Evolutionary conservation across 257 asterid species (phyloP), one percentile per base, ranked within the genome.

Genomic region (Dorcoceras hygrometricum): DNA sequence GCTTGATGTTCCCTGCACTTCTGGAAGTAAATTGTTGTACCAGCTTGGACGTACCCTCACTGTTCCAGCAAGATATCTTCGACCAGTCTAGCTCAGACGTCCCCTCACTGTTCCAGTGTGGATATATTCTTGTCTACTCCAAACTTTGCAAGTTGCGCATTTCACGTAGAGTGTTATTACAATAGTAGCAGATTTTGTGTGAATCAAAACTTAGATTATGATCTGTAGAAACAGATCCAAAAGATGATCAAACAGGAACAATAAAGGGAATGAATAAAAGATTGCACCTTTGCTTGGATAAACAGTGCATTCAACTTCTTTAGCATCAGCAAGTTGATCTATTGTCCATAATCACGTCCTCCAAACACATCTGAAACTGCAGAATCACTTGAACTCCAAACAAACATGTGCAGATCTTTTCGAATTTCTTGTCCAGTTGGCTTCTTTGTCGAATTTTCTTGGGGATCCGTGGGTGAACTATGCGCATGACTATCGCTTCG

Each of bases 331-430:
- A 75, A 79, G 74, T 31, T 84, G 96, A 56, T 86, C 95, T 46
- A 77, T 27, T 20, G 84, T 4, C 87, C 84, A 69, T 80, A 74
- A 57, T 87, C 89, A 71, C 77, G 88, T 26, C 95, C 92, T 4
- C 96, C 95, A 65, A 86, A 90, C 16, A 90, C 97, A 67, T 91
- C 97, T 1, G 97, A 91, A 58, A 88, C 96, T 0, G 97, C 96
- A 39, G 97, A 91, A 63, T 87, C 86, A 56, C 97, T 91, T 12
- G 96, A 88, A 73, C 97, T 88, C 97, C 97, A 91, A 24, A 91
- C 97, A 57, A 88, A 88, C 97, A 91, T 91, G 22, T 91, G 96
- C 14, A 91, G 87, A 75, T 91, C 97, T 48, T 83, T 88, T 19
- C 84, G 91, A 27, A 83, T 89, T 54, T 78, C 92, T n/a, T 68